These are phyloP conservation scores for Ogataea nitratoaversa DNA, from an alignment of 805 yeast species.

Conservation along the genomic window DNA sequence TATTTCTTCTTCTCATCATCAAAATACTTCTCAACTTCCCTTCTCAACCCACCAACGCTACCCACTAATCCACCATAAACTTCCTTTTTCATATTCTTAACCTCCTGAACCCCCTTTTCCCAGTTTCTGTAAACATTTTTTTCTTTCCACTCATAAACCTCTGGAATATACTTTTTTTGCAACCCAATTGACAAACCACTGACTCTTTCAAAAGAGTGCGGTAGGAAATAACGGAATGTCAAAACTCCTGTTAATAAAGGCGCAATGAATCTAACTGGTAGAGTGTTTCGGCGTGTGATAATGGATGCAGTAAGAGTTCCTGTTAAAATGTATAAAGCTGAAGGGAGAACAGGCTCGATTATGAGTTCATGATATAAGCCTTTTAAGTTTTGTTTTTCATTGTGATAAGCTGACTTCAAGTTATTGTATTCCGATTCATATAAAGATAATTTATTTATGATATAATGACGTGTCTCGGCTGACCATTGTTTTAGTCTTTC, in stretches of 20 bases:
- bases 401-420: slow-evolving; percentile 41
- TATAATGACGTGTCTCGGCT: slow-evolving; percentile 35
- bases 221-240: slow-evolving; percentile 45
- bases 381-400: slow-evolving; percentile 36
- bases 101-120: not conserved
- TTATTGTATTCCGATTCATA: slow-evolving; percentile 42
- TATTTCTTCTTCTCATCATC: not conserved
- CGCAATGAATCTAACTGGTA: slow-evolving; percentile 47
- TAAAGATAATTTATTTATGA: slow-evolving; percentile 35
- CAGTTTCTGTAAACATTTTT: slow-evolving; percentile 1
- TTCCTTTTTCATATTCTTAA: slow-evolving; percentile 1
- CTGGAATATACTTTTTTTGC: slow-evolving; percentile 37
- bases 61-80: not conserved
- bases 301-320: slow-evolving; percentile 55
- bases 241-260: slow-evolving; percentile 49
- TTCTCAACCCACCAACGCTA: slow-evolving; percentile 3
- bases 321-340: slow-evolving; percentile 50
- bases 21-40: not conserved
- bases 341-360: slow-evolving; percentile 54
- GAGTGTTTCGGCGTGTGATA: slow-evolving; percentile 40
- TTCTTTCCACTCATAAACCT: slow-evolving; percentile 25
- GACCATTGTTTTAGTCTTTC: slow-evolving; percentile 43
- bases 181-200: slow-evolving; percentile 21
- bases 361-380: slow-evolving; percentile 33
- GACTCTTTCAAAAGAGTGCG: slow-evolving; percentile 40